These are phyloP conservation scores for Colletotrichum cuscutae DNA, from an alignment of 2,329 filamentous ascomycete genomes.

Conservation along the genomic window DNA sequence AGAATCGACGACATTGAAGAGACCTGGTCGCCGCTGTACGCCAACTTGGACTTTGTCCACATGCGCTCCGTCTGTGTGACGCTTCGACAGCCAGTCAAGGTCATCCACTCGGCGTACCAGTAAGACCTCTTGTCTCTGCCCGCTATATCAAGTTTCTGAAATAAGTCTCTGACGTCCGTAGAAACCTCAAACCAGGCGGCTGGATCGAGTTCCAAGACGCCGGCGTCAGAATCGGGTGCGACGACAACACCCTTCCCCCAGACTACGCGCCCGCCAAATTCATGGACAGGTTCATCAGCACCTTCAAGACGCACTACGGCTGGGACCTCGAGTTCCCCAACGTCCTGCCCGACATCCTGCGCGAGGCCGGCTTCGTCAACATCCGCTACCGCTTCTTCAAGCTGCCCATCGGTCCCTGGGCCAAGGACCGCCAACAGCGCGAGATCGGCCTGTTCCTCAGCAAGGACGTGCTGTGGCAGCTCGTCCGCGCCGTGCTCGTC, in stretches of 20 bases:
- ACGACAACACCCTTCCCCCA: slow-evolving; percentile 41
- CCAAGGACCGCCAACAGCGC: slow-evolving; percentile 44
- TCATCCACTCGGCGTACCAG: slow-evolving; percentile 60
- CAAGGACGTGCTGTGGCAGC: slow-evolving; percentile 46
- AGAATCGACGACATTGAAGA: slow-evolving; percentile 57
- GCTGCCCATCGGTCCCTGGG: slow-evolving; percentile 52
- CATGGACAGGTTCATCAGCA: slow-evolving; percentile 45
- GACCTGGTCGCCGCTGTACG: slow-evolving; percentile 46
- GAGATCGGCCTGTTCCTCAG: slow-evolving; percentile 50
- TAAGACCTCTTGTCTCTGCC: slow-evolving; percentile 35
- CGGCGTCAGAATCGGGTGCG: slow-evolving; percentile 44
- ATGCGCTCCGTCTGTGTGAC: slow-evolving; percentile 61
- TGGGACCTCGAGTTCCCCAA: slow-evolving; percentile 47
- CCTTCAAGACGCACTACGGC: slow-evolving; percentile 45
- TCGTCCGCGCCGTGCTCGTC: slow-evolving; percentile 46
- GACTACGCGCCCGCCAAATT: slow-evolving; percentile 38
- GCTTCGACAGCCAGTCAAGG: slow-evolving; percentile 59
- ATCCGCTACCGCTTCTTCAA: slow-evolving; percentile 42
- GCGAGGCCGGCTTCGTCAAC: slow-evolving; percentile 48
- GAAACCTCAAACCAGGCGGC: slow-evolving; percentile 49
- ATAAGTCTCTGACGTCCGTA: slow-evolving; percentile 27
- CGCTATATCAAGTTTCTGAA: slow-evolving; percentile 9
- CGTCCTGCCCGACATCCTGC: slow-evolving; percentile 42
- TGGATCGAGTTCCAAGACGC: slow-evolving; percentile 53
- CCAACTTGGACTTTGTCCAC: slow-evolving; percentile 63